Evolutionary conservation across 1,284 basidiomycete species (phyloP), one percentile per base, ranked within the genome.

Genomic region (Cryptococcus sp.): DNA sequence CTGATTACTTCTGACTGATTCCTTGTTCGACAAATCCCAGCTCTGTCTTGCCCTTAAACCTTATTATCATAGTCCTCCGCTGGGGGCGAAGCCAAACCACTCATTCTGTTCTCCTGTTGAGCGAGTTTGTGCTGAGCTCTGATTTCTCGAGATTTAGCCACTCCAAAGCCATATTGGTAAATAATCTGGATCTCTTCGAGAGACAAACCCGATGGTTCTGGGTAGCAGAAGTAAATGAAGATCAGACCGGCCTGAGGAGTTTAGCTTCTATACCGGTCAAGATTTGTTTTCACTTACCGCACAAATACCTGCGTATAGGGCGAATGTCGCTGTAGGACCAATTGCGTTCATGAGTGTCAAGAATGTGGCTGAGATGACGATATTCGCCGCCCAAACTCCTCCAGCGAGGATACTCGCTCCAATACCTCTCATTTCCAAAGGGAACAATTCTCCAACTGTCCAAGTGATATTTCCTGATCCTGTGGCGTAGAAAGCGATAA

Each of bases 321-420:
- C 75, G 50, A 76, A 78, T 4, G 76, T 64, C 8, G 59, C 59
- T 1, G 63, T 54, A 33, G 73, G 73, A 15, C 70, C 72, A 53
- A 90, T 89, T 35, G 78, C 73, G 48, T 83, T 80, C 84, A 90
- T 89, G 55, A 90, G 82, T 4, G 86, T 88, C 58, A 90, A 84
- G 78, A 89, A 79, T 11, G 80, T 91, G n/a, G 87, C 84, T 5
- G 83, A 83, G 68, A 90, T 88, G 68, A 90, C 80, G 45, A 90
- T 80, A 75, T 90, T 91, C 80, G 63, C 60, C 5, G 64, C 64
- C 71, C 70, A 73, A 53, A 71, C 68, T 52, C 64, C 67, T 7
- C 71, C 72, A n/a, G 72, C 70, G 15, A 68, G 63, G 55, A 74
- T 66, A 5, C 64, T 33, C 4, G 65, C 56, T 13, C 74, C 76